Percentiles rank a stretch among this genome's conserved stretches.
phyloP scores from a whole-genome alignment of 805 yeast species.

The Naumovozyma castellii region DNA sequence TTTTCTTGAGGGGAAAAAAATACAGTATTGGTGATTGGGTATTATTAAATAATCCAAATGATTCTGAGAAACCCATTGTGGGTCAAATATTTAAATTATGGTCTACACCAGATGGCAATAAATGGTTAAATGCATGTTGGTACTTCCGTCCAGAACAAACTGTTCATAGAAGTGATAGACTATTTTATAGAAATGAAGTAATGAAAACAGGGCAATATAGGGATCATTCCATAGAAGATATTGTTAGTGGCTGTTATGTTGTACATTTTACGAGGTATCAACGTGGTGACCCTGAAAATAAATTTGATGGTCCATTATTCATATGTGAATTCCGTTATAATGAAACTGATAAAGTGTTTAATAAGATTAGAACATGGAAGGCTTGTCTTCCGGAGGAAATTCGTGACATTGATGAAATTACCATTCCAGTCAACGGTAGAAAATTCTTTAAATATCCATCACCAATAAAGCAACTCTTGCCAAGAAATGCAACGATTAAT shows the following conservation, averaged over 20 bases:
- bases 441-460: constrained; percentile 69
- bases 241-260: constrained; percentile 89
- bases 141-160: constrained; percentile 97
- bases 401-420: constrained; percentile 72
- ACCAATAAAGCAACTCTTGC: constrained; percentile 71
- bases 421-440: constrained; percentile 59
- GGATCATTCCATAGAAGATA: constrained; percentile 82
- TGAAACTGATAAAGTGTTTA: constrained; percentile 81
- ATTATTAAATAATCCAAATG: constrained; percentile 76
- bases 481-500: constrained; percentile 58
- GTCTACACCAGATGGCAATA: constrained; percentile 69
- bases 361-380: constrained; percentile 95
- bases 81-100: constrained; percentile 92
- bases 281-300: constrained; percentile 84
- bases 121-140: constrained; percentile 94
- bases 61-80: constrained; percentile 79
- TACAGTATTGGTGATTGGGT: constrained; percentile 95
- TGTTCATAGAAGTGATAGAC: constrained; percentile 80
- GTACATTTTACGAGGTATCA: constrained; percentile 89
- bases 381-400: constrained; percentile 97
- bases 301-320: constrained; percentile 74
- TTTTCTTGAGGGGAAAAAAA: constrained; percentile 58
- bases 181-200: constrained; percentile 89
- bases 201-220: constrained; percentile 95
- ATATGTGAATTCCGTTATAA: constrained; percentile 93